phyloP scores from a whole-genome alignment of 495 filamentous ascomycete species.

The Xylaria castorea region DNA sequence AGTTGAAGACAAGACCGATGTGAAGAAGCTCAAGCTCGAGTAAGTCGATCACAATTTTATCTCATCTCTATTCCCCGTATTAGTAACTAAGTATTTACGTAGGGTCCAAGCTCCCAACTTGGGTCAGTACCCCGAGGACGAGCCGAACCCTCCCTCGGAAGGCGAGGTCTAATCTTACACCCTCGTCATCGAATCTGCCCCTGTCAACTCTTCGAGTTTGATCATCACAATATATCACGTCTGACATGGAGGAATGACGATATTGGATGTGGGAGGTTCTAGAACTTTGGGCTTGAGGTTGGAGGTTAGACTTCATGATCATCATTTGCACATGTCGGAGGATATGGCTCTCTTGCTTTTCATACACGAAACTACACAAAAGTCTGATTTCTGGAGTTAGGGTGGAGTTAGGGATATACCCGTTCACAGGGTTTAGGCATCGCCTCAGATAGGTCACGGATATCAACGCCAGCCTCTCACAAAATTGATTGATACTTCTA shows the following conservation, averaged over 20 bases:
- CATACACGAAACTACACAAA: background rate
- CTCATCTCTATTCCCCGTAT: no score
- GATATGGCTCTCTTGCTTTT: background rate
- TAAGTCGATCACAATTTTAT: conserved; percentile 7
- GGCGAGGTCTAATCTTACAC: background rate
- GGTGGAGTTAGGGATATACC: background rate
- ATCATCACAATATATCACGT: background rate
- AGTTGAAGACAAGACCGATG: background rate
- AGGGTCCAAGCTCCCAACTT: background rate
- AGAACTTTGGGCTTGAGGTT: background rate
- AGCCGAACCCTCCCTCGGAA: background rate
- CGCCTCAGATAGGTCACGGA: background rate
- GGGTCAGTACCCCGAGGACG: background rate
- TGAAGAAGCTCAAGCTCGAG: conserved; percentile 28
- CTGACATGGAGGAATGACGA: background rate
- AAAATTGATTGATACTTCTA: background rate
- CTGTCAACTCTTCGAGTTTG: background rate
- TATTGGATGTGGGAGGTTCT: background rate
- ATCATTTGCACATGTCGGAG: background rate
- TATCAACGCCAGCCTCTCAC: background rate
- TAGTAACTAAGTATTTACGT: background rate
- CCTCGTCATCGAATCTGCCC: background rate
- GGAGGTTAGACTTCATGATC: background rate
- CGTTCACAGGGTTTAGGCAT: conserved; percentile 3
- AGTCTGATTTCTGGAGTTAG: conserved; percentile 5